A percentile compares a stretch with the other conserved stretches of the same genome.
Evolutionary conservation across 805 yeast species (phyloP).

Genomic region (Ogataea naganishii): DNA sequence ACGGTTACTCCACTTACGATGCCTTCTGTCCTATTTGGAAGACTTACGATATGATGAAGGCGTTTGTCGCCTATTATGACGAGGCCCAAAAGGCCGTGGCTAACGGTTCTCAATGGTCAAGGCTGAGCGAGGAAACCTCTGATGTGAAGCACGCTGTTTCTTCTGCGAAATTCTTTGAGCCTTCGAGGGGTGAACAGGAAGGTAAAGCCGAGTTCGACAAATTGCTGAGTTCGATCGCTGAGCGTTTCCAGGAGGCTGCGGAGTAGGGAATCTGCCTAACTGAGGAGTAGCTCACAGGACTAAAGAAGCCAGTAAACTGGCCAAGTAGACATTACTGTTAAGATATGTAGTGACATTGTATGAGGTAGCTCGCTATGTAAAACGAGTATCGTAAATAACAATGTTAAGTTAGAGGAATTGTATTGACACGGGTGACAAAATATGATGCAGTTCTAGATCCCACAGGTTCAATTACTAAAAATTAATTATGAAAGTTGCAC

Average conservation of each 20-base stretch:
- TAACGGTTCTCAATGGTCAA: slow-evolving; percentile 91
- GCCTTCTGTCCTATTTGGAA: slow-evolving; percentile 99
- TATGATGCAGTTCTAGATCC: no score
- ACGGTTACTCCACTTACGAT: slow-evolving; percentile 97
- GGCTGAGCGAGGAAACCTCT: slow-evolving; percentile 78
- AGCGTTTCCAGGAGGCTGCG: slow-evolving; percentile 90
- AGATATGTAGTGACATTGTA: no score
- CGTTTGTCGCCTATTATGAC: slow-evolving; percentile 83
- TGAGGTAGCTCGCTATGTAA: no score
- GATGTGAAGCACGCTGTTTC: slow-evolving; percentile 93
- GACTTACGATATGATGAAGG: slow-evolving; percentile 96
- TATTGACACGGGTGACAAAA: no score
- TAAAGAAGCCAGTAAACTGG: no score
- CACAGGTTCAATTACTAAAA: no score
- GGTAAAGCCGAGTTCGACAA: slow-evolving; percentile 70
- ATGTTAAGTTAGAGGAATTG: no score
- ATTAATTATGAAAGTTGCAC: no score
- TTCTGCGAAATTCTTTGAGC: slow-evolving; percentile 93
- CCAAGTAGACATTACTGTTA: no score
- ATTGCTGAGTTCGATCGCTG: slow-evolving; percentile 67
- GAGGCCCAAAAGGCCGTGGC: slow-evolving; percentile 97
- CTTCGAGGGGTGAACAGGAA: slow-evolving; percentile 80
- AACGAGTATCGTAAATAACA: no score
- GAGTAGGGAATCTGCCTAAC: slow-evolving; percentile 56
- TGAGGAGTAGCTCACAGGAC: no score